Conservation (phyloP, 352 stramenopile genomes). For the Globisporangium cylindrosporum region DNA sequence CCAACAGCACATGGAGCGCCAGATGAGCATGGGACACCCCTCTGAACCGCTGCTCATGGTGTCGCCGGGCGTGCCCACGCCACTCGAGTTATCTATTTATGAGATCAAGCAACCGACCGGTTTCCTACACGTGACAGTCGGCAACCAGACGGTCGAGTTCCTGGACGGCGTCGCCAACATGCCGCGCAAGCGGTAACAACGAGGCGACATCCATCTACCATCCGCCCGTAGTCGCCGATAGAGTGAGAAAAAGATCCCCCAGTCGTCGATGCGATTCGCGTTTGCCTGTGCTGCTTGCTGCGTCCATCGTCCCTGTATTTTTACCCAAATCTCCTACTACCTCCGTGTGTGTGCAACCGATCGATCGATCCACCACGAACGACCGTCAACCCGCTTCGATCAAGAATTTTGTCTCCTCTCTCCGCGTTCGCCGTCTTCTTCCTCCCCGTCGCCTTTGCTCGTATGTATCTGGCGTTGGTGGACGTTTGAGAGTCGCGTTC, state of each 20-base stretch:
- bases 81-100: conserved; percentile 81
- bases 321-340: background rate
- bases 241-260: background rate
- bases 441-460: background rate
- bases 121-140: conserved; percentile 73
- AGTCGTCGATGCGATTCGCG: background rate
- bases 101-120: conserved; percentile 81
- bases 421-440: conserved; percentile 6
- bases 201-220: background rate
- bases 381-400: background rate
- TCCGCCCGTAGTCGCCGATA: background rate
- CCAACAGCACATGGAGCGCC: conserved; percentile 36
- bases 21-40: conserved; percentile 34
- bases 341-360: background rate
- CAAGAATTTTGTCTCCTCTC: conserved; percentile 10
- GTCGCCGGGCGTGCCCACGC: conserved; percentile 65
- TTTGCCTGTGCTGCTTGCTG: conserved; percentile 2
- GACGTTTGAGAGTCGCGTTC: background rate
- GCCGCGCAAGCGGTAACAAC: conserved; percentile 68
- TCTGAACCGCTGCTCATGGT: conserved; percentile 54
- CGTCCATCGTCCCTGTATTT: conserved; percentile 4
- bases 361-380: background rate
- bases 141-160: conserved; percentile 85
- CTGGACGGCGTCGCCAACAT: conserved; percentile 81
- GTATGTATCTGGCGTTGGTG: background rate